Evolutionary conservation across 768 basidiomycete species (phyloP).

Genomic region (Boletus subparvulus): DNA sequence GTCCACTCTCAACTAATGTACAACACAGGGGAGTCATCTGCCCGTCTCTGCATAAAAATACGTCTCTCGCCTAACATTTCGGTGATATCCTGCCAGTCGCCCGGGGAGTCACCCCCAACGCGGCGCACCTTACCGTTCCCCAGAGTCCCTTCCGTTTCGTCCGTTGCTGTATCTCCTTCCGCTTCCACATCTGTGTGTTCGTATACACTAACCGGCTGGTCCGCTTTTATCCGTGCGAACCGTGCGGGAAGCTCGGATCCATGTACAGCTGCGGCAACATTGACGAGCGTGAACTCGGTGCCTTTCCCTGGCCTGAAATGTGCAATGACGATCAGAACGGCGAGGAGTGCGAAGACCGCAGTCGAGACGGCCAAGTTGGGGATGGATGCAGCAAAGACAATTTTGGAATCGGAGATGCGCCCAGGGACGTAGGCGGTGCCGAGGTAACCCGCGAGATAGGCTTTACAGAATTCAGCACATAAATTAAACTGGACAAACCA

Average conservation of each 20-base stretch:
- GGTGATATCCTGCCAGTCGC: neutral
- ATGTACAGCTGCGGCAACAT: constrained; percentile 22
- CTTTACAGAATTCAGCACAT: neutral
- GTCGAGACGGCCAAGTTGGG: constrained; percentile 28
- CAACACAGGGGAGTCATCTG: constrained; percentile 20
- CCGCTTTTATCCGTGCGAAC: constrained; percentile 6
- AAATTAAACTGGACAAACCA: neutral
- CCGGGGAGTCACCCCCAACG: neutral
- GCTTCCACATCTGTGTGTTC: neutral
- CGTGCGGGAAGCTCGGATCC: constrained; percentile 26
- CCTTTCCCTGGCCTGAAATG: constrained; percentile 26
- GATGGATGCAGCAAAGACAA: constrained; percentile 28
- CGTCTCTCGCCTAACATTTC: constrained; percentile 7
- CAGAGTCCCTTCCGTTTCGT: too few species aligned
- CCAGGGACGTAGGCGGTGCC: constrained; percentile 32
- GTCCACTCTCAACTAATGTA: constrained; percentile 10
- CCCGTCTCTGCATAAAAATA: constrained; percentile 17
- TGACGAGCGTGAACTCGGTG: constrained; percentile 24
- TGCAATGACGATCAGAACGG: constrained; percentile 16
- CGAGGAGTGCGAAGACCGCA: constrained; percentile 25
- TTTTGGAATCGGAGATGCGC: constrained; percentile 17
- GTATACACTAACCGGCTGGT: neutral
- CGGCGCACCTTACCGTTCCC: neutral
- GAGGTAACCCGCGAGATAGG: constrained; percentile 23
- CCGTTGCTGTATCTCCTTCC: neutral